Evolutionary conservation across 2,329 filamentous ascomycete species (phyloP), one percentile per base, ranked within the genome.

Genomic region (Penicillium griseofulvum): DNA sequence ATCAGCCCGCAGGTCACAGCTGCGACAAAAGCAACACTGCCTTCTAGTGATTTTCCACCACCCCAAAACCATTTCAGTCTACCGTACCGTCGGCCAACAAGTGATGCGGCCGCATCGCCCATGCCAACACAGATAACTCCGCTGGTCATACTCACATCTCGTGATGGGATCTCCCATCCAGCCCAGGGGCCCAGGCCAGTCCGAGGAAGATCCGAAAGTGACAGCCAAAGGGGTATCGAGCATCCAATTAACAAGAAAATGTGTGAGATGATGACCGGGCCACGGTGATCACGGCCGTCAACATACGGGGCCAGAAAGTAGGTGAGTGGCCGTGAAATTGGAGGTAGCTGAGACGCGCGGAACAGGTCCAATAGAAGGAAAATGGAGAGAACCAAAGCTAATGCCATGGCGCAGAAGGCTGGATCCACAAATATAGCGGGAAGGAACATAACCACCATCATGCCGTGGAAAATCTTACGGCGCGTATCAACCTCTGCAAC

Each of bases 381-480:
- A 49, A 95, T 80, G 4, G 89, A 86, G 34, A 99, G 82, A 26
- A 91, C 85, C 31, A 97, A 77, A 0, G 82, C 81, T n/a, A 97
- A 80, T 0, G 91, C 90, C 12, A 99, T 79, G 1, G 89, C 85
- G 47, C 87, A 86, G 72, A 90, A 97, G 38, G 87, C 81, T 0
- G 94, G 93, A 71, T 99, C 94, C 60, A 97, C 77, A 69, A 86
- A 97, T 2, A 88, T 89, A 1, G 90, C 86, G 0, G 94, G 92
- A 2, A 97, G 81, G 53, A 99, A 87, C 90, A 99, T 97, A 53
- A 86, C 86, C 8, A 97, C 93, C 89, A 97, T 97, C 82, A 93
- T 96, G 64, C 95, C 95, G 73, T 99, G 94, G 72, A 99, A 99
- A 24, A 97, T 90, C 74, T 99, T 99, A 48, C 94, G 86, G 47